A percentile compares a stretch with the other conserved stretches of the same genome.
phyloP scores from a whole-genome alignment of 2,329 filamentous ascomycete genomes.

The Aspergillus tubingensis region DNA sequence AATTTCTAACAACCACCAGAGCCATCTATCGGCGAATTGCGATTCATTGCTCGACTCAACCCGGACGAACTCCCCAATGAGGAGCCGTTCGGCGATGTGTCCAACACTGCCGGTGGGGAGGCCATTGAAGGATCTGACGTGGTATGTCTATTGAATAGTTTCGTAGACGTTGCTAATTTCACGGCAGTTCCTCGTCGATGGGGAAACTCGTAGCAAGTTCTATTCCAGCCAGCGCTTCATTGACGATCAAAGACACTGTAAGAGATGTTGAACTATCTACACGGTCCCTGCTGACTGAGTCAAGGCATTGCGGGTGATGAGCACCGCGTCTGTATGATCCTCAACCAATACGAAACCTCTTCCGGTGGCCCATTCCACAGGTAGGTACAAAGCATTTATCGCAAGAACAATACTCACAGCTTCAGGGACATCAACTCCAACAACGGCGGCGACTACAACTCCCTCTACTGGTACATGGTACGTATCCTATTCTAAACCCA shows the following conservation, averaged over 20 bases:
- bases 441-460: constrained; percentile 58
- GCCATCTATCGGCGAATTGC: constrained; percentile 60
- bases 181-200: constrained; percentile 55
- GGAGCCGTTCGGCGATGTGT: constrained; percentile 57
- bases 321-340: constrained; percentile 64
- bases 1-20: constrained; percentile 32
- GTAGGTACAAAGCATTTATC: constrained; percentile 23
- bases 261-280: background rate
- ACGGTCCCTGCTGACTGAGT: background rate
- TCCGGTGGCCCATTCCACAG: constrained; percentile 68
- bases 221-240: constrained; percentile 71
- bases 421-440: constrained; percentile 64
- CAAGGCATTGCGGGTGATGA: constrained; percentile 36
- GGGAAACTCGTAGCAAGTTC: constrained; percentile 69
- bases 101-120: constrained; percentile 56
- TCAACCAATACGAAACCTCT: constrained; percentile 59
- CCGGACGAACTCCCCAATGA: constrained; percentile 53
- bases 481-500: background rate
- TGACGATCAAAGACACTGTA: constrained; percentile 65
- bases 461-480: constrained; percentile 67
- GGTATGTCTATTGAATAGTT: constrained; percentile 32
- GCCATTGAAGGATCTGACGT: constrained; percentile 60
- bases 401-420: background rate
- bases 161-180: background rate
- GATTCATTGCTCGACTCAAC: constrained; percentile 64